Evolutionary conservation across 257 asterid genomes (phyloP).

Genomic region (Buddleja alternifolia): DNA sequence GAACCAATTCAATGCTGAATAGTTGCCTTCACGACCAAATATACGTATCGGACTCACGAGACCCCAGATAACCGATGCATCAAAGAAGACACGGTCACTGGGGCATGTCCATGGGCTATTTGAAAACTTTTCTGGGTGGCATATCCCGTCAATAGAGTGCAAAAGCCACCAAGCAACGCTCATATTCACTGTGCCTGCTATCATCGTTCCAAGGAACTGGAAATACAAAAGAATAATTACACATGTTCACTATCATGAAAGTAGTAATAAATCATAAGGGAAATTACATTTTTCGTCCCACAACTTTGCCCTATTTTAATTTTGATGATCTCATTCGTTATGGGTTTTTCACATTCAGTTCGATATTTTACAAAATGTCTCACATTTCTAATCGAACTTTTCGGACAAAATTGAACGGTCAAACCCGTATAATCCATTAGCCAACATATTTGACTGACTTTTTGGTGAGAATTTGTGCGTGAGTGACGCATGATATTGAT

Average conservation of each 20-base stretch:
- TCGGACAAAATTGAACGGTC: too few relatives aligned
- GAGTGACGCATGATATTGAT: too few relatives aligned
- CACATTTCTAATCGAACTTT: too few relatives aligned
- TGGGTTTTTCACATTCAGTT: too few relatives aligned
- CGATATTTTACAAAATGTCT: too few relatives aligned
- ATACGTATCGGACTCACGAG: slow-evolving; percentile 64
- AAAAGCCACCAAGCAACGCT: slow-evolving; percentile 43
- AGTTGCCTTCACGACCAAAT: slow-evolving; percentile 62
- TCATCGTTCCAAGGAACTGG: slow-evolving; percentile 38
- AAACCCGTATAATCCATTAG: too few relatives aligned
- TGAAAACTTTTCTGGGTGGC: slow-evolving; percentile 39
- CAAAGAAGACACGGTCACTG: slow-evolving; percentile 60
- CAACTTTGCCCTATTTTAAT: too few relatives aligned
- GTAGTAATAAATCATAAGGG: too few relatives aligned
- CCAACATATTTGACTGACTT: too few relatives aligned
- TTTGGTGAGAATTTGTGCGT: too few relatives aligned
- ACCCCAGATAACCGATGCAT: slow-evolving; percentile 85
- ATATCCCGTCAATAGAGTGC: slow-evolving; percentile 32
- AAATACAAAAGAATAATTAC: background rate
- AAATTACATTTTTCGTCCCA: too few relatives aligned
- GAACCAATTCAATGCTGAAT: slow-evolving; percentile 68
- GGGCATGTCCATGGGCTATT: slow-evolving; percentile 85
- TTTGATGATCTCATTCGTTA: too few relatives aligned
- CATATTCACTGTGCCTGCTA: slow-evolving; percentile 40
- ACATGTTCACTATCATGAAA: background rate